phyloP scores from a whole-genome alignment of 495 filamentous ascomycete genomes.

The Penicillium steckii region DNA sequence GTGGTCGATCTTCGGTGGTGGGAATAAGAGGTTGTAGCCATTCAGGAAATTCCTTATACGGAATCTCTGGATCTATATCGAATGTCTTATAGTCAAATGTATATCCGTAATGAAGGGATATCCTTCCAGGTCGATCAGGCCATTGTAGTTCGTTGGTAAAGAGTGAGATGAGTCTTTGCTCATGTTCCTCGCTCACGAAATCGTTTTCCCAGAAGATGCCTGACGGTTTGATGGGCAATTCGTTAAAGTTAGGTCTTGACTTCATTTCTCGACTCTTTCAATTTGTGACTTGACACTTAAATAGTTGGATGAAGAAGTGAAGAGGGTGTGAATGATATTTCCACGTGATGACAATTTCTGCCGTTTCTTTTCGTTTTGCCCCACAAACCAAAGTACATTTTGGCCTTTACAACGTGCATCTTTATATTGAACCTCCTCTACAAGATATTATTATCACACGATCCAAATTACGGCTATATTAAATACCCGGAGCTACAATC shows the following conservation, averaged over 20 bases:
- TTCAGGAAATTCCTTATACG: constrained; percentile 38
- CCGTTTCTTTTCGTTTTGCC: neutral
- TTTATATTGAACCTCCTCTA: no score
- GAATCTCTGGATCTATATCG: constrained; percentile 36
- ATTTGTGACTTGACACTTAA: no score
- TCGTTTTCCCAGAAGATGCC: constrained; percentile 36
- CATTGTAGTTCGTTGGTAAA: constrained; percentile 33
- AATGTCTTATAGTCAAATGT: constrained; percentile 46
- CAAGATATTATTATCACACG: no score
- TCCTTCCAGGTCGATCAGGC: constrained; percentile 35
- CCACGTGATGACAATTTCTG: constrained; percentile 1
- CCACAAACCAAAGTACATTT: neutral
- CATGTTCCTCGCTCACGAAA: constrained; percentile 33
- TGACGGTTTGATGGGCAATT: constrained; percentile 28
- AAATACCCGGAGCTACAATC: no score
- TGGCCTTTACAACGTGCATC: neutral
- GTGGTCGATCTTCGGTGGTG: constrained; percentile 32
- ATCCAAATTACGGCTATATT: no score
- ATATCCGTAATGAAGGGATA: constrained; percentile 44
- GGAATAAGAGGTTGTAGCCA: constrained; percentile 41
- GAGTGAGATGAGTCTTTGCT: constrained; percentile 32
- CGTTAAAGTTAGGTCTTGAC: constrained; percentile 16
- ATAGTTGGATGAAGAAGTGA: neutral
- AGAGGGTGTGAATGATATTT: neutral
- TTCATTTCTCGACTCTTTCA: constrained; percentile 3